Evolutionary conservation across 768 basidiomycete species (phyloP), one percentile per base, ranked within the genome.

Genomic region (Infundibulicybe gibba): DNA sequence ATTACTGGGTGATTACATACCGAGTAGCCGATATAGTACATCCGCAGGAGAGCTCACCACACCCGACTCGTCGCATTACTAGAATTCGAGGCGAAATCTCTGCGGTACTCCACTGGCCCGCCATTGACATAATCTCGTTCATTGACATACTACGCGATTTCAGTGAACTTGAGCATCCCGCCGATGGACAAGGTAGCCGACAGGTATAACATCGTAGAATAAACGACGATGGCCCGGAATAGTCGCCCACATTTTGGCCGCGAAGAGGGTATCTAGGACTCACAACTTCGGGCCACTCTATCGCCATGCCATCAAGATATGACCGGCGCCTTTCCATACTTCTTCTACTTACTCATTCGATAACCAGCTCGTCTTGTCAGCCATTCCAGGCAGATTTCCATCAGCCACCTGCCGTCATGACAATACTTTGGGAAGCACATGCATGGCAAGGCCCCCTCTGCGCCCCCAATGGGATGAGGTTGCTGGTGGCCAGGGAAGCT

Each of bases 141-240:
- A 10, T 59, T 54, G 20, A 69, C 53, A 51, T 64, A 69, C n/a
- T n/a, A n/a, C 38, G 62, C 53, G 37, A 51, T 42, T 44, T 67
- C 64, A 21, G 64, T 56, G 40, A 63, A 64, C 40, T 54, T 63
- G 38, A 67, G 56, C 51, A 62, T 60, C 17, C 62, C 61, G 0
- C 60, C 56, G 13, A 67, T 58, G 21, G 65, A 59, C 33, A 66
- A 41, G 6, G 65, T 63, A 6, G 64, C 55, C 21, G 69, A 49
- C 3, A 64, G 56, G 35, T 68, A 64, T 11, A 70, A 48, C 42
- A 58, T n/a, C 4, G 50, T 47, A 3, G 69, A 64, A 46, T 70
- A 72, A 6, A 52, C 41, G 17, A 66, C 53, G n/a, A 69, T 59
- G 17, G 50, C 56, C 62, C 64, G 70, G 47, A 68, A 70, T 10